phyloP scores from a whole-genome alignment of 1,139 yeast genomes.

The Candida dubliniensis region DNA sequence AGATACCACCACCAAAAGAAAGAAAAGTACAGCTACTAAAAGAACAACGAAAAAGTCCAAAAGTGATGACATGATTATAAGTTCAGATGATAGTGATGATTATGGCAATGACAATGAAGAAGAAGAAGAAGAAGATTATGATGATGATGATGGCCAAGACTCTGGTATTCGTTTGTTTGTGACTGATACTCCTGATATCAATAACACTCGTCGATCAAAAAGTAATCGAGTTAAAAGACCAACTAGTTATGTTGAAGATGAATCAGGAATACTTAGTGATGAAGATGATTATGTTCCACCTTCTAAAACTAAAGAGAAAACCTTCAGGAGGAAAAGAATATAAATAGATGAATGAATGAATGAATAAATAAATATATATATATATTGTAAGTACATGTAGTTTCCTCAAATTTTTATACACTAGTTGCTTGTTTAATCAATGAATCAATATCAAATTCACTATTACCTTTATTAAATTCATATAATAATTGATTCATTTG shows the following conservation, averaged over 20 bases:
- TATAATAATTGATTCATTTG: constrained; percentile 56
- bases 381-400: constrained; percentile 1
- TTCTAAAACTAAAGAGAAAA: neutral
- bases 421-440: constrained; percentile 74
- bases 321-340: too few relatives aligned
- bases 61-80: constrained; percentile 5
- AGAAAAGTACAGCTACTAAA: constrained; percentile 5
- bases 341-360: too few relatives aligned
- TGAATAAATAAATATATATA: neutral
- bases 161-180: constrained; percentile 14
- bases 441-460: constrained; percentile 61
- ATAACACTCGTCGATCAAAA: neutral
- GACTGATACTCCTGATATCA: constrained; percentile 1
- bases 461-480: constrained; percentile 69
- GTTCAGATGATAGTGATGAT: constrained; percentile 7
- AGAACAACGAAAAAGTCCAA: constrained; percentile 3
- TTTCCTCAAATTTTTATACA: neutral
- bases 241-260: constrained; percentile 9
- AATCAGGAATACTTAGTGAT: constrained; percentile 13
- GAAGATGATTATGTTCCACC: constrained; percentile 15
- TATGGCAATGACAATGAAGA: too few relatives aligned
- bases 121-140: too few relatives aligned
- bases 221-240: neutral
- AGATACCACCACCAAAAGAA: constrained; percentile 2
- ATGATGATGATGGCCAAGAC: neutral